phyloP scores from a whole-genome alignment of 306 rosid species.

The Lablab purpureus region DNA sequence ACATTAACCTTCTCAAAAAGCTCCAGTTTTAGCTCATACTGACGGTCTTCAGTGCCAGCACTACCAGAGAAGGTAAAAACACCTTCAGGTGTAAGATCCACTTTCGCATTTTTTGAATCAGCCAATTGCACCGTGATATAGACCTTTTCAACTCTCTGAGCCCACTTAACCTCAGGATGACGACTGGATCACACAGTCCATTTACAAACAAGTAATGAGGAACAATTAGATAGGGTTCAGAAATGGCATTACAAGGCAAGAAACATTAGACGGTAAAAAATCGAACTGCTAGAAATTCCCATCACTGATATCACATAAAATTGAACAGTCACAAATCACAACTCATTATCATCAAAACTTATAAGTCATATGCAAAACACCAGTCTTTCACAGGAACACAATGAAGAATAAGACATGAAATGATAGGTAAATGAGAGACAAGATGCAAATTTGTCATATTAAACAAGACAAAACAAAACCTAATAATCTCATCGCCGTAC shows the following conservation, averaged over 20 bases:
- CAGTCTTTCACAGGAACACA: too few species aligned
- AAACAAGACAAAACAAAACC: not conserved
- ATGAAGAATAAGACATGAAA: not conserved
- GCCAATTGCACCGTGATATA: conserved; percentile 82
- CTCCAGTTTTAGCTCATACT: conserved; percentile 79
- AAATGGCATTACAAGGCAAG: conserved; percentile 3
- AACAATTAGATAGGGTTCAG: not conserved
- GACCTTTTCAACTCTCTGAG: conserved; percentile 92
- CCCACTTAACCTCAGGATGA: conserved; percentile 99
- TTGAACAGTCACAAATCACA: not conserved
- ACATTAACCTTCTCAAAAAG: conserved; percentile 92
- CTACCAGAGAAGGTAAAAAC: conserved; percentile 72
- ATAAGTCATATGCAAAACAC: not conserved
- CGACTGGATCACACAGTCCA: conserved; percentile 61
- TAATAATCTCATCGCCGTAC: not conserved
- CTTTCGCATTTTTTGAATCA: conserved; percentile 83
- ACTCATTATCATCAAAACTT: not conserved
- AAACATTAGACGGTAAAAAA: not conserved
- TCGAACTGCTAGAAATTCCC: not conserved
- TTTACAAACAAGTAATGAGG: not conserved
- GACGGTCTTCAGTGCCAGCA: conserved; percentile 74
- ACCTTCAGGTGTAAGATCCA: conserved; percentile 90
- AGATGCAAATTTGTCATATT: not conserved
- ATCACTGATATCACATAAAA: not conserved
- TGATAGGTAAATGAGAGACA: not conserved